A percentile compares a stretch with the other conserved stretches of the same genome.
Conservation (phyloP, 768 basidiomycete species). For the Lentinula boryana region DNA sequence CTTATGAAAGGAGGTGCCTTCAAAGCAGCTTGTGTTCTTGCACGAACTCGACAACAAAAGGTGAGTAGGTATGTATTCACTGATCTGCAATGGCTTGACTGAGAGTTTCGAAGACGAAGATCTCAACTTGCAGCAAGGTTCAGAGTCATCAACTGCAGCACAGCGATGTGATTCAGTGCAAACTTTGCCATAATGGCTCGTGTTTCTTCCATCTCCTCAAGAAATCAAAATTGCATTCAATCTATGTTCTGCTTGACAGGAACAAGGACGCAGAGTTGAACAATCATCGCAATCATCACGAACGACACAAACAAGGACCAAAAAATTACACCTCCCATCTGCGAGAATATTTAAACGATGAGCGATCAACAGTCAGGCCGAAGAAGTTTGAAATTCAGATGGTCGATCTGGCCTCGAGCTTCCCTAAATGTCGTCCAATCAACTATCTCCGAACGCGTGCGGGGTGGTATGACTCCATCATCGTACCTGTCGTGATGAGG, state of each 20-base stretch:
- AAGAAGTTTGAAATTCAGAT: constrained; percentile 31
- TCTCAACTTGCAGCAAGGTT: not conserved
- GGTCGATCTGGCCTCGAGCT: constrained; percentile 41
- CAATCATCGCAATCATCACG: constrained; percentile 22
- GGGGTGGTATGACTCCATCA: constrained; percentile 60
- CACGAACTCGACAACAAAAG: constrained; percentile 13
- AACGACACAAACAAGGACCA: constrained; percentile 18
- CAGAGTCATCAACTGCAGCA: constrained; percentile 14
- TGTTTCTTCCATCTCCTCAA: constrained; percentile 35
- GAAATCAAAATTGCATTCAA: constrained; percentile 28
- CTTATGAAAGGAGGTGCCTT: constrained; percentile 14
- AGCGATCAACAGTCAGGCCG: constrained; percentile 28
- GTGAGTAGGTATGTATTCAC: not conserved
- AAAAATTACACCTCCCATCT: constrained; percentile 12
- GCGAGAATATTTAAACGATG: constrained; percentile 17
- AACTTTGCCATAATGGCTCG: constrained; percentile 29
- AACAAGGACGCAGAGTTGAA: constrained; percentile 21
- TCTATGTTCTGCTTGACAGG: constrained; percentile 27
- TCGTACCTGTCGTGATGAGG: not conserved
- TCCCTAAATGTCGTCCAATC: constrained; percentile 40
- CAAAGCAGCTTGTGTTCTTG: constrained; percentile 23
- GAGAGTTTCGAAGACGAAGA: not conserved
- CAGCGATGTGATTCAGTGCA: constrained; percentile 27
- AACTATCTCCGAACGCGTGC: constrained; percentile 28
- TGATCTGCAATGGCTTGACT: not conserved